phyloP scores from a whole-genome alignment of 306 rosid genomes.

The Lathyrus tuberosus region DNA sequence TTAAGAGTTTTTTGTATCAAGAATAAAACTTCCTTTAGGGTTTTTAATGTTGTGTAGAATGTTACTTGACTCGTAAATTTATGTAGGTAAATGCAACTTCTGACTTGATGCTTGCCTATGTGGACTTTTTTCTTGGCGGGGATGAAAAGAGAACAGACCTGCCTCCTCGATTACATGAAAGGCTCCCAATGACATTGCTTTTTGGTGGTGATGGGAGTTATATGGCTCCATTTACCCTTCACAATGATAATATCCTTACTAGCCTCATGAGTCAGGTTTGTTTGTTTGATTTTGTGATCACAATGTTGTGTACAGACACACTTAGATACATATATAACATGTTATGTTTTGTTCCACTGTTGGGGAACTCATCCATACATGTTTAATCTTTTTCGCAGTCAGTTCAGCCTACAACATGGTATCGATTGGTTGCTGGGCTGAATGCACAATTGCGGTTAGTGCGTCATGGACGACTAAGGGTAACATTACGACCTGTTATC shows the following conservation, averaged over 20 bases:
- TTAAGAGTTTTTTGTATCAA: not conserved
- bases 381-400: slow-evolving; percentile 55
- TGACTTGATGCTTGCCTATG: slow-evolving; percentile 91
- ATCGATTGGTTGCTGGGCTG: slow-evolving; percentile 91
- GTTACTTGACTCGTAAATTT: slow-evolving; percentile 33
- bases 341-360: slow-evolving; percentile 20
- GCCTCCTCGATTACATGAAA: slow-evolving; percentile 80
- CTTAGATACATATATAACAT: not conserved
- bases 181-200: slow-evolving; percentile 82
- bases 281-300: slow-evolving; percentile 33
- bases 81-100: slow-evolving; percentile 92
- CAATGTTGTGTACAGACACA: slow-evolving; percentile 19
- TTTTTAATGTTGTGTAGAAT: slow-evolving; percentile 20
- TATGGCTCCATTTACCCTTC: slow-evolving; percentile 90
- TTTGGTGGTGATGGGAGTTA: slow-evolving; percentile 99
- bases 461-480: slow-evolving; percentile 83
- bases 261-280: slow-evolving; percentile 99
- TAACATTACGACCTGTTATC: slow-evolving; percentile 77
- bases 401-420: slow-evolving; percentile 94
- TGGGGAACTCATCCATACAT: slow-evolving; percentile 8
- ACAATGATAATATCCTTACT: slow-evolving; percentile 88
- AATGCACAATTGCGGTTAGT: slow-evolving; percentile 96
- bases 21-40: slow-evolving; percentile 26
- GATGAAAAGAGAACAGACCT: slow-evolving; percentile 97
- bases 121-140: slow-evolving; percentile 97